These are phyloP conservation scores for Vigna reflexopilosa DNA, from an alignment of 306 rosid genomes.

Conservation along the genomic window DNA sequence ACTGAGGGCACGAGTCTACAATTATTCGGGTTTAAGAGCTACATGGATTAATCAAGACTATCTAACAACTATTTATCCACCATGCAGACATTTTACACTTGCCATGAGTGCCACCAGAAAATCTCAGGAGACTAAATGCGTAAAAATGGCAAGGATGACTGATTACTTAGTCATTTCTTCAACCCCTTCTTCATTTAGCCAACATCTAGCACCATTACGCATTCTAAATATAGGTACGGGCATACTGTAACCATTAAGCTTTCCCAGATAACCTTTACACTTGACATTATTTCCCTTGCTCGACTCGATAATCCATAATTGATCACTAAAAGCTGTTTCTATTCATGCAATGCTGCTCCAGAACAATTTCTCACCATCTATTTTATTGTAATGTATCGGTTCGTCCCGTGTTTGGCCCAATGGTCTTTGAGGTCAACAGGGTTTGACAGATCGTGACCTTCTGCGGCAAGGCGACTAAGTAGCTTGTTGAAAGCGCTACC, in stretches of 20 bases:
- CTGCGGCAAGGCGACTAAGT: slow-evolving; percentile 92
- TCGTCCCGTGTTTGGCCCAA: slow-evolving; percentile 99
- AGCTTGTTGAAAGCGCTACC: slow-evolving; percentile 96
- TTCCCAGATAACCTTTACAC: slow-evolving; percentile 20
- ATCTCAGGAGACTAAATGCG: slow-evolving; percentile 27
- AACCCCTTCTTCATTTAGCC: slow-evolving; percentile 26
- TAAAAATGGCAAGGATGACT: slow-evolving; percentile 21
- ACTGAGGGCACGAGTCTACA: slow-evolving; percentile 23
- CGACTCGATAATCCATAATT: slow-evolving; percentile 30
- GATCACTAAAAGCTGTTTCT: slow-evolving; percentile 29
- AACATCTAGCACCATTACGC: slow-evolving; percentile 21
- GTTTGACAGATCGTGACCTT: slow-evolving; percentile 91
- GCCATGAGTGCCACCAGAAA: slow-evolving; percentile 39
- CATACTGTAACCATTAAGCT: slow-evolving; percentile 28
- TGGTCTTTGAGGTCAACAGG: slow-evolving; percentile 93
- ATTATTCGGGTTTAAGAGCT: slow-evolving; percentile 40
- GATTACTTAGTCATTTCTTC: slow-evolving; percentile 7
- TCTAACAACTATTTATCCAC: slow-evolving; percentile 22
- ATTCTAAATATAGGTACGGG: slow-evolving; percentile 27
- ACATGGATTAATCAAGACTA: slow-evolving; percentile 39
- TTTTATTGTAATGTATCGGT: slow-evolving; percentile 95
- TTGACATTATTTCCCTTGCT: slow-evolving; percentile 32
- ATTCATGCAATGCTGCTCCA: slow-evolving; percentile 16
- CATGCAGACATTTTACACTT: slow-evolving; percentile 44
- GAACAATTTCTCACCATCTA: slow-evolving; percentile 43